phyloP scores from a whole-genome alignment of 2,329 filamentous ascomycete species.

The Dendryphion nanum region DNA sequence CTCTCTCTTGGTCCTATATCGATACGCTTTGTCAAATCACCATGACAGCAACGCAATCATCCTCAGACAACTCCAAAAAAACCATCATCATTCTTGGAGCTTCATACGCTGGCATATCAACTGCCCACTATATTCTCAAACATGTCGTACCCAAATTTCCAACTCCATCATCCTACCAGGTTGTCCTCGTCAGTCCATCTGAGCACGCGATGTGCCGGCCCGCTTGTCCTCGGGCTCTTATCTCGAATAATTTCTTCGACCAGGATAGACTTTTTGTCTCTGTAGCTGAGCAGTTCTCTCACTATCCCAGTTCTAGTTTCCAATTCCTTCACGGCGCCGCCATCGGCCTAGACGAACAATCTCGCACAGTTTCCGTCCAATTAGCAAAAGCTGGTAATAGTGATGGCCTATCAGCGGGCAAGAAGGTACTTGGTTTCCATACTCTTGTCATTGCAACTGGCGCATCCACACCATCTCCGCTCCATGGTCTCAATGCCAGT shows the following conservation, averaged over 20 bases:
- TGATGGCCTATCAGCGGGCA: conserved; percentile 3
- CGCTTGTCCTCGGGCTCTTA: conserved; percentile 34
- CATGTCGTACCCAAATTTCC: conserved; percentile 27
- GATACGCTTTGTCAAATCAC: no score
- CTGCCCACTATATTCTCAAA: conserved; percentile 37
- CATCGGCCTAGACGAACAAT: conserved; percentile 25
- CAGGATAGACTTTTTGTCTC: conserved; percentile 35
- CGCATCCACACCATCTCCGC: conserved; percentile 32
- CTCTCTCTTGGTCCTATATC: no score
- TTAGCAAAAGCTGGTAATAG: conserved; percentile 13
- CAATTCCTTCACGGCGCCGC: conserved; percentile 37
- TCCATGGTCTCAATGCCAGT: conserved; percentile 38
- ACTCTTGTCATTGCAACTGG: conserved; percentile 40
- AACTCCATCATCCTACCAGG: conserved; percentile 24
- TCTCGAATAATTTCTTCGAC: conserved; percentile 32
- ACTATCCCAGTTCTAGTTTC: conserved; percentile 31
- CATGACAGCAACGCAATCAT: no score
- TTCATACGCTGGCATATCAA: conserved; percentile 39
- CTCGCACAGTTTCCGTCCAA: conserved; percentile 28
- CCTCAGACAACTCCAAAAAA: conserved; percentile 4
- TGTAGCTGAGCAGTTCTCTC: conserved; percentile 32
- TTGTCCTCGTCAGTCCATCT: conserved; percentile 35
- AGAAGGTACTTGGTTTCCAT: conserved; percentile 29
- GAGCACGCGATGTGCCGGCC: conserved; percentile 33
- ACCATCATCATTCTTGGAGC: conserved; percentile 40